Base-by-base conservation (phyloP, 2,329 filamentous ascomycete species). In the Alternaria arborescens region DNA sequence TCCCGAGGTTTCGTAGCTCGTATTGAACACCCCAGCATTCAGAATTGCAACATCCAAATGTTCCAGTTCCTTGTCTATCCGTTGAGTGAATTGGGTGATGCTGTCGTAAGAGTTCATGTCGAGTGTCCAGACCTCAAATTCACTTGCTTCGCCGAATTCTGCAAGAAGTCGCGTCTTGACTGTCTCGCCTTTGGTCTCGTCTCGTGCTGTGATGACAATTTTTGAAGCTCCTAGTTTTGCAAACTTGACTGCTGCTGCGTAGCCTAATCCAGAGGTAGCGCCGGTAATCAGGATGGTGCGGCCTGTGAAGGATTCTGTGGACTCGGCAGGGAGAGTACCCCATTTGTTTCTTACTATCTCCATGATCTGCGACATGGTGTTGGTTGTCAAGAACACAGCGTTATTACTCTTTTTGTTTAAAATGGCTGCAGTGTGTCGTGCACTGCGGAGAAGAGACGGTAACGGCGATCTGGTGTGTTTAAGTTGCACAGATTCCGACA, bases 121-220 rank as follows among this genome's bases (percentile, higher is more conserved):
- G 4, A 53, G 51, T 14, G 43, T 10, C 51, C 38, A 53, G n/a
- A 53, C 24, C 28, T 53, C 51, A 8, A 44, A 43, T 8, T 32
- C 12, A 12, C 22, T 18, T 26, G 5, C 28, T 22, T 18, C 3
- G 4, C 12, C 41, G n/a, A 7, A 4, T 14, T 43, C 20, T 41
- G 28, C 28, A 11, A 30, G 28, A 30, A 30, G 28, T 30, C 28
- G 28, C 10, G 8, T 30, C 28, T 11, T 30, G 28, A 11, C 28
- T 2, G 10, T 4, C 28, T 30, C 28, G 28, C 8, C 28, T 30
- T 11, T 30, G 30, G 10, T 30, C 10, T 30, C 28, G 0, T 26
- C 40, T n/a, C 52, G 41, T 12, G 41, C 52, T 18, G 40, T 36
- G 52, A 54, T 34, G 40, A 54, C 28, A 8, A 44, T 8, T 3